Evolutionary conservation across 2,329 filamentous ascomycete species (phyloP), one percentile per base, ranked within the genome.

Genomic region (Colletotrichum sublineola): DNA sequence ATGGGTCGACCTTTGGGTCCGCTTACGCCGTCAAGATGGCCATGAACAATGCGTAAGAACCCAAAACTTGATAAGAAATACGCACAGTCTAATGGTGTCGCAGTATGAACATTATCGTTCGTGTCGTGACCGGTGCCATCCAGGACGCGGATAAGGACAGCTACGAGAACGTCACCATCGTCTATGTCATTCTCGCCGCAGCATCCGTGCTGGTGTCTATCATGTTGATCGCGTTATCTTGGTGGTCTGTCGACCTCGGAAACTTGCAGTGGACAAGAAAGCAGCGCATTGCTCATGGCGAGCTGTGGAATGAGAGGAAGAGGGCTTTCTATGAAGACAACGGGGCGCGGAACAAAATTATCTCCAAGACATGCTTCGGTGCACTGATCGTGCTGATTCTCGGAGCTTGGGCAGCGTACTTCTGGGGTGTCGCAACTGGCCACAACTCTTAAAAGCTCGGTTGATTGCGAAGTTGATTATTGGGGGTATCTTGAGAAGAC

Each of bases 11-110:
- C 0, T 91, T 91, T 70, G 89, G 89, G 0, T 86, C 88, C 0
- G 90, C 86, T 0, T 91, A 91, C 71, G 84, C 88, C 1, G 78
- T 90, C 68, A 91, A 91, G 71, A 86, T 91, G 46, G 87, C 87
- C 31, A 87, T 90, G 76, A 91, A 91, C 76, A 91, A 91, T 77
- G 69, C 64, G 72, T 73, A 48, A 67, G 67, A 67, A 20, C 15
- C 8, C 5, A 20, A 18, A 8, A 0, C 12, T 11, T 15, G 15
- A 15, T 5, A 1, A 6, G 29, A 3, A 15, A 2, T 5, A 15
- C 31, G 4, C 18, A 6, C 5, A 12, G 1, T 38, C 60, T 72
- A 31, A 72, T 5, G 5, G 11, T 18, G 6, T 2, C 14, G 15
- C 50, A 86, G 85, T 40, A 90, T 90, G 87, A 89, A 84, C 71